phyloP scores from a whole-genome alignment of 176 grass and related monocot species.

The Pontederia crassipes region DNA sequence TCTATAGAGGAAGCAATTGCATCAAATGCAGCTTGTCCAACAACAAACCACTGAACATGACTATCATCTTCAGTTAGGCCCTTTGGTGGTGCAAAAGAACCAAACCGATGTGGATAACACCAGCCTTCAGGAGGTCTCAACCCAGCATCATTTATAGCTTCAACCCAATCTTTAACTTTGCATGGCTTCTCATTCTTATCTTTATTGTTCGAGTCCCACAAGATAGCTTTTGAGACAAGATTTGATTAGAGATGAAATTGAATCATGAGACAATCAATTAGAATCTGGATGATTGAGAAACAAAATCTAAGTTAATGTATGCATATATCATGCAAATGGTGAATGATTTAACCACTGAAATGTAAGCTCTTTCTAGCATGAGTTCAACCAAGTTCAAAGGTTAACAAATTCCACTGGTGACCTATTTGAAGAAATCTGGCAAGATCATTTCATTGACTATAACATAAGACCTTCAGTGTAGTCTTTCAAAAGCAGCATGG shows the following conservation, averaged over 20 bases:
- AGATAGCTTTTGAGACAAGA: constrained; percentile 55
- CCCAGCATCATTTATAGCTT: constrained; percentile 80
- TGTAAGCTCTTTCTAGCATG: too few species aligned
- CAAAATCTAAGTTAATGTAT: not conserved
- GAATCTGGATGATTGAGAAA: not conserved
- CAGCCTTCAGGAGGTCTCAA: constrained; percentile 82
- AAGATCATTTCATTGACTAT: too few species aligned
- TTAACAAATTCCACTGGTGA: too few species aligned
- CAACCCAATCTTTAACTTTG: constrained; percentile 83
- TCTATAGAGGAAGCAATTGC: constrained; percentile 87
- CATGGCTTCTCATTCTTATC: constrained; percentile 59
- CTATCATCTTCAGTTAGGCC: constrained; percentile 71
- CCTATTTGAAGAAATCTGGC: too few species aligned
- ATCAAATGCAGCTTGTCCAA: constrained; percentile 77
- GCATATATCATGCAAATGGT: too few species aligned
- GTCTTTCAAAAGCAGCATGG: too few species aligned
- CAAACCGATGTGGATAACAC: constrained; percentile 87
- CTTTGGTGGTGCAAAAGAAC: constrained; percentile 89
- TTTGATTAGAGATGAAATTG: constrained; percentile 17
- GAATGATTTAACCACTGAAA: too few species aligned
- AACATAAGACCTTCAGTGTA: too few species aligned
- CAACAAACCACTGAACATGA: constrained; percentile 82
- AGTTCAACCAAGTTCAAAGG: too few species aligned
- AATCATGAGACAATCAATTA: not conserved
- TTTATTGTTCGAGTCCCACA: constrained; percentile 76